A percentile compares a stretch with the other conserved stretches of the same genome.
Evolutionary conservation across 1,284 basidiomycete genomes (phyloP).

Genomic region (Malassezia furfur): DNA sequence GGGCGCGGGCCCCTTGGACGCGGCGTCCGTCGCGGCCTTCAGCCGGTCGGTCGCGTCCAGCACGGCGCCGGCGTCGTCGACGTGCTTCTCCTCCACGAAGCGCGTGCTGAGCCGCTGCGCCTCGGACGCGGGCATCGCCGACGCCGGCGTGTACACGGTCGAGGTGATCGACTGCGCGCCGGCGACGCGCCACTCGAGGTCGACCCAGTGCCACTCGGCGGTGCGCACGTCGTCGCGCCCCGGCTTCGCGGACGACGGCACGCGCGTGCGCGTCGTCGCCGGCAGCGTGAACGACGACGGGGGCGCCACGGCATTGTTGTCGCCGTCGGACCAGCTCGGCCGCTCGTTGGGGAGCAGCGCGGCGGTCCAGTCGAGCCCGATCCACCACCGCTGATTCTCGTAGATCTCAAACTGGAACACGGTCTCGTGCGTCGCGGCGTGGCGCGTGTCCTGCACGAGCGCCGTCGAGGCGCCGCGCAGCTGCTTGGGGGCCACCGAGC

Average conservation of each 20-base stretch:
- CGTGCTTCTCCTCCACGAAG: neutral
- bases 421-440: slow-evolving; percentile 17
- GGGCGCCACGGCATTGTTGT: slow-evolving; percentile 49
- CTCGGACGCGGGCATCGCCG: slow-evolving; percentile 3
- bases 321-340: slow-evolving; percentile 63
- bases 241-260: slow-evolving; percentile 29
- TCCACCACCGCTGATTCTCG: slow-evolving; percentile 86
- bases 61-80: neutral
- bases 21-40: neutral
- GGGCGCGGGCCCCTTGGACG: neutral
- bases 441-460: slow-evolving; percentile 3
- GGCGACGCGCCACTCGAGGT: slow-evolving; percentile 50
- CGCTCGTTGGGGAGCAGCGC: slow-evolving; percentile 80
- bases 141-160: slow-evolving; percentile 8
- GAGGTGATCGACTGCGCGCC: slow-evolving; percentile 24
- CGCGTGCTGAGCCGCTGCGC: slow-evolving; percentile 10
- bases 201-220: slow-evolving; percentile 50
- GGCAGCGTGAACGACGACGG: slow-evolving; percentile 55
- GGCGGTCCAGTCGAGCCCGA: slow-evolving; percentile 71
- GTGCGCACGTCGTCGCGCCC: slow-evolving; percentile 39
- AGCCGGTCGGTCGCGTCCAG: slow-evolving; percentile 6
- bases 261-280: slow-evolving; percentile 45
- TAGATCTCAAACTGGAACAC: slow-evolving; percentile 54
- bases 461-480: neutral
- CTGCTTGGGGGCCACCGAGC: slow-evolving; percentile 9